Percentiles rank a stretch among this genome's conserved stretches.
phyloP scores from a whole-genome alignment of 2,329 filamentous ascomycete species.

The Aspergillus sp. region DNA sequence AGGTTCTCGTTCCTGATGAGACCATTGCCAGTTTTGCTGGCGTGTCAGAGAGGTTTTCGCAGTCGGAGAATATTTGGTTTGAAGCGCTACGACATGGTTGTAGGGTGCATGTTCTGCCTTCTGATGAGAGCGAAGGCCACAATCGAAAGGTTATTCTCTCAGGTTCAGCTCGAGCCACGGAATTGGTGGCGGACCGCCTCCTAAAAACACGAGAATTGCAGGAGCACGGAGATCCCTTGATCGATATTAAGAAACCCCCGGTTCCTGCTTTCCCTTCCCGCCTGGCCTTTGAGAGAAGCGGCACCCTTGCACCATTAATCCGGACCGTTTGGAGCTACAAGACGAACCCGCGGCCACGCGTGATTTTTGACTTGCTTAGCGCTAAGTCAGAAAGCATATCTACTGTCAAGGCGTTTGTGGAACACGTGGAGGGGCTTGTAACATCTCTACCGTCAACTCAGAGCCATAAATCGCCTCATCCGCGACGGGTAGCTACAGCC shows the following conservation, averaged over 20 bases:
- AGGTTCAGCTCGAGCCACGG: conserved; percentile 35
- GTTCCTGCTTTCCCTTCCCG: conserved; percentile 33
- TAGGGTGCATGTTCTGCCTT: conserved; percentile 36
- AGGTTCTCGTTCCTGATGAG: conserved; percentile 36
- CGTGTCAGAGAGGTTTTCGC: conserved; percentile 25
- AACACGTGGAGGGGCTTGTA: conserved; percentile 41
- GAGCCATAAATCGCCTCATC: conserved; percentile 4
- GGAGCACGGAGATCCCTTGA: conserved; percentile 27
- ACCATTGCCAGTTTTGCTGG: conserved; percentile 36
- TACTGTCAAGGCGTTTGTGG: conserved; percentile 37
- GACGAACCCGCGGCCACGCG: conserved; percentile 1
- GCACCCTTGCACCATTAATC: conserved; percentile 27
- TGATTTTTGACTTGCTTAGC: conserved; percentile 17
- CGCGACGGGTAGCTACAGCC: conserved; percentile 20
- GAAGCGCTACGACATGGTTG: conserved; percentile 37
- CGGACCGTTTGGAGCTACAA: conserved; percentile 31
- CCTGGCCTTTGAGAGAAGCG: conserved; percentile 22
- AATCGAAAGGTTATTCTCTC: conserved; percentile 36
- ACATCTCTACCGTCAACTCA: conserved; percentile 20
- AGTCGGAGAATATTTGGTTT: conserved; percentile 40
- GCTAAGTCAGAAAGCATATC: conserved; percentile 5
- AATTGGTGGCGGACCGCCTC: conserved; percentile 31
- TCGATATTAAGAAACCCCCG: conserved; percentile 28
- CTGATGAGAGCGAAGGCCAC: conserved; percentile 29
- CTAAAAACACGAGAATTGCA: conserved; percentile 24